A percentile compares a stretch with the other conserved stretches of the same genome.
phyloP scores from a whole-genome alignment of 2,329 filamentous ascomycete genomes.

The Thelonectria blattea region DNA sequence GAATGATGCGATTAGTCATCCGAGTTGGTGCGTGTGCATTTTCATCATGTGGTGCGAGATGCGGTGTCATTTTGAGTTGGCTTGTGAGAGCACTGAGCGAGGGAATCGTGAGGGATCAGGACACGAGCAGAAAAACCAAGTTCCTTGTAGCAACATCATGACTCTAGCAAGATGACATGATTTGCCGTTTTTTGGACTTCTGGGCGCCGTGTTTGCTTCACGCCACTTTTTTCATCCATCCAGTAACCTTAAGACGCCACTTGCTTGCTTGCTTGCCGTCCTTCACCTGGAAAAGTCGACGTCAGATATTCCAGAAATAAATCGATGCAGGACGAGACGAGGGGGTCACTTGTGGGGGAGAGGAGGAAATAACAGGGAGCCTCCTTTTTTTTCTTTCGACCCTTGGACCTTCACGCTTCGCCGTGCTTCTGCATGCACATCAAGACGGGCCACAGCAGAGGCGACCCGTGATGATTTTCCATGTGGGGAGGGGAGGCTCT shows the following conservation, averaged over 20 bases:
- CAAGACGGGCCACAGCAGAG: neutral
- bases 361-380: neutral
- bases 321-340: conserved; percentile 10
- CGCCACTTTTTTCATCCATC: too few relatives aligned
- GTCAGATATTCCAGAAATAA: neutral
- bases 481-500: neutral
- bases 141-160: neutral
- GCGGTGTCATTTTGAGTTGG: neutral
- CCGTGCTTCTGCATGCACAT: too few relatives aligned
- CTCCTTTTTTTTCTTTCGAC: conserved; percentile 4
- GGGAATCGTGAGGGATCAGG: too few relatives aligned
- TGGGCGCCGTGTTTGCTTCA: neutral
- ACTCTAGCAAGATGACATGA: neutral
- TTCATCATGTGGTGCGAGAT: neutral
- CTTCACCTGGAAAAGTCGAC: neutral
- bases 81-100: too few relatives aligned
- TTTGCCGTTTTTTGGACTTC: neutral
- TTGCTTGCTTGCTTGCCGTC: neutral
- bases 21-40: neutral
- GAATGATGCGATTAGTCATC: neutral
- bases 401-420: too few relatives aligned
- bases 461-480: too few relatives aligned
- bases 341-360: neutral
- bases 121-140: too few relatives aligned
- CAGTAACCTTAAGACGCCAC: neutral